These are phyloP conservation scores for Salvia rosmarinus DNA, from an alignment of 257 asterid genomes.

Conservation along the genomic window DNA sequence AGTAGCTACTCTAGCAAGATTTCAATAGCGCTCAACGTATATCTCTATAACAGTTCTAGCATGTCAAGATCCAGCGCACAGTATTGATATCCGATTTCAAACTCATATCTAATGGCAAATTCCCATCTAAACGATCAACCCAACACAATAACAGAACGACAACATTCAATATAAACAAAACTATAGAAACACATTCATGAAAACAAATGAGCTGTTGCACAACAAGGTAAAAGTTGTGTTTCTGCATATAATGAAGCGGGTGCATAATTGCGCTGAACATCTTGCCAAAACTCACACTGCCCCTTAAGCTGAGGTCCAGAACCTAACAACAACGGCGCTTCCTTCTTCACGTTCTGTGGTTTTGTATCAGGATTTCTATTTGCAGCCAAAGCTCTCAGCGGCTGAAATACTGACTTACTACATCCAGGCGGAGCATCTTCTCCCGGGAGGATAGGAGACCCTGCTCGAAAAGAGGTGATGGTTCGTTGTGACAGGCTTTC, in stretches of 20 bases:
- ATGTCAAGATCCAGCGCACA: too few relatives aligned
- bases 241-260: background rate
- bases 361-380: slow-evolving; percentile 46
- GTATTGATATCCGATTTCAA: too few relatives aligned
- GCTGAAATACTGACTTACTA: slow-evolving; percentile 74
- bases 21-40: background rate
- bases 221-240: background rate
- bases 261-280: background rate
- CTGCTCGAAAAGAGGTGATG: slow-evolving; percentile 72
- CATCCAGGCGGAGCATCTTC: slow-evolving; percentile 82
- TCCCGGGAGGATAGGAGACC: slow-evolving; percentile 78
- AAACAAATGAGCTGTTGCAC: background rate
- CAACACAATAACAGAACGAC: background rate
- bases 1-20: background rate
- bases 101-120: too few relatives aligned
- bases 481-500: slow-evolving; percentile 60
- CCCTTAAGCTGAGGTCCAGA: slow-evolving; percentile 35
- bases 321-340: slow-evolving; percentile 62
- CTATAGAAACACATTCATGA: too few relatives aligned
- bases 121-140: background rate
- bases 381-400: slow-evolving; percentile 83
- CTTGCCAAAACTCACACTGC: background rate
- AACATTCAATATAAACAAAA: background rate
- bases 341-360: slow-evolving; percentile 47
- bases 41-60: background rate